Evolutionary conservation across 148 eudicot genomes (phyloP), one percentile per base, ranked within the genome.

Genomic region (Persicaria tinctoria): DNA sequence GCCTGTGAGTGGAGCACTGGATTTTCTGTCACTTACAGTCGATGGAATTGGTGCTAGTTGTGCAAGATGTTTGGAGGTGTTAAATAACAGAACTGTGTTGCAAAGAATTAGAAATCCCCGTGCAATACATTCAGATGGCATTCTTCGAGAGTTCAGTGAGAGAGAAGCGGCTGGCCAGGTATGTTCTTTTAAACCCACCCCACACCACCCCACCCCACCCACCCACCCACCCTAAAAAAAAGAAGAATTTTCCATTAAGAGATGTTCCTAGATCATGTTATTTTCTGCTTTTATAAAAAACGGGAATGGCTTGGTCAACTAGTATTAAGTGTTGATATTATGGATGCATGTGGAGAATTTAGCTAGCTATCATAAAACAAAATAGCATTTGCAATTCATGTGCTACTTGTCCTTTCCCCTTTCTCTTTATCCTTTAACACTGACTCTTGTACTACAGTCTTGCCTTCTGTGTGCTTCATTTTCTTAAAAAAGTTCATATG

Each of bases 31-130:
- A 66, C 82, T 96, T 84, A 96, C 99, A 70, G 97, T 96, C 70
- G 97, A 89, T 80, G 99, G 99, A 48, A 85, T 96, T 78, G 97
- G 99, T 77, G 99, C 99, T 68, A 96, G 97, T 83, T 96, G 91
- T 85, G 86, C 97, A 78, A 84, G 92, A 78, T 92, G 97, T 87
- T 84, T 96, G 77, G 97, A 92, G 85, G 82, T 96, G 79, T 79
- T 96, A 48, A 90, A 80, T 79, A 86, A 92, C 81, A 89, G 93
- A 81, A 84, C 79, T 66, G 64, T 83, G 70, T 85, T 90, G 60
- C 88, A 89, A 74, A 80, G 99, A 80, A 82, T 92, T 68, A 86
- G 99, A 79, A 92, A 92, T 80, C 97, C 99, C 54, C 90, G 99
- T 68, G 92, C 92, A 45, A 85, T 96, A 79, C 94, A 71, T 82